These are phyloP conservation scores for Spizellomyces punctatus DNA, from an alignment of 192 early-diverging fungal species.

Conservation along the genomic window DNA sequence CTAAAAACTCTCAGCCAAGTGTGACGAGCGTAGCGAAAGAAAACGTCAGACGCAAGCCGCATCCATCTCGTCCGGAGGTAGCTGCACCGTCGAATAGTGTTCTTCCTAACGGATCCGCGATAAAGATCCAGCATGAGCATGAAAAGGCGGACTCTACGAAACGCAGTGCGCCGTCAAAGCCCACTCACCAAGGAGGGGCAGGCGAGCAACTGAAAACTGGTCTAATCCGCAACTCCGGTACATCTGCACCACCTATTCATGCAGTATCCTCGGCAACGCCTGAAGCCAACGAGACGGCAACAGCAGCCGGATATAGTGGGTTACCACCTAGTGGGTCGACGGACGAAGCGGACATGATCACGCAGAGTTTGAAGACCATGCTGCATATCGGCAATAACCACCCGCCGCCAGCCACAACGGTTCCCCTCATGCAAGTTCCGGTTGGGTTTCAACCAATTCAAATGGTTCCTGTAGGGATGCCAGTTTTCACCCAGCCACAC, in stretches of 20 bases:
- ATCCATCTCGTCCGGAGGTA: too few relatives aligned
- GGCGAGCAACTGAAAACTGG: too few relatives aligned
- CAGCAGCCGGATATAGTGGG: not conserved
- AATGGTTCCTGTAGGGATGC: not conserved
- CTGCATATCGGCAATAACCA: conserved; percentile 30
- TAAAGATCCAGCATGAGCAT: too few relatives aligned
- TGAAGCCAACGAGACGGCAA: not conserved
- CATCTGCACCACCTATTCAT: not conserved
- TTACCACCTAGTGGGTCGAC: conserved; percentile 1
- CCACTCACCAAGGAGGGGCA: too few relatives aligned
- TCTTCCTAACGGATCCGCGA: not conserved
- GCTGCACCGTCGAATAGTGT: too few relatives aligned
- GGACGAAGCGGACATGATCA: not conserved
- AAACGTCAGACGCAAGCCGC: too few relatives aligned
- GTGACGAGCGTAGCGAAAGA: too few relatives aligned
- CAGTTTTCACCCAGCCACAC: not conserved
- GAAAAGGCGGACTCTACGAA: too few relatives aligned
- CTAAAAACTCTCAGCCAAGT: too few relatives aligned
- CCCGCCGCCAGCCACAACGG: not conserved
- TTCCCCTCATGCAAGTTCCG: not conserved
- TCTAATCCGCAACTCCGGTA: too few relatives aligned
- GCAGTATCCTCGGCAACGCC: not conserved
- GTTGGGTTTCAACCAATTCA: not conserved
- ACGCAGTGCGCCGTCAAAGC: too few relatives aligned
- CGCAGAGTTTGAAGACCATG: conserved; percentile 29